These are phyloP conservation scores for Colletotrichum destructivum DNA, from an alignment of 2,329 filamentous ascomycete species.

Conservation along the genomic window DNA sequence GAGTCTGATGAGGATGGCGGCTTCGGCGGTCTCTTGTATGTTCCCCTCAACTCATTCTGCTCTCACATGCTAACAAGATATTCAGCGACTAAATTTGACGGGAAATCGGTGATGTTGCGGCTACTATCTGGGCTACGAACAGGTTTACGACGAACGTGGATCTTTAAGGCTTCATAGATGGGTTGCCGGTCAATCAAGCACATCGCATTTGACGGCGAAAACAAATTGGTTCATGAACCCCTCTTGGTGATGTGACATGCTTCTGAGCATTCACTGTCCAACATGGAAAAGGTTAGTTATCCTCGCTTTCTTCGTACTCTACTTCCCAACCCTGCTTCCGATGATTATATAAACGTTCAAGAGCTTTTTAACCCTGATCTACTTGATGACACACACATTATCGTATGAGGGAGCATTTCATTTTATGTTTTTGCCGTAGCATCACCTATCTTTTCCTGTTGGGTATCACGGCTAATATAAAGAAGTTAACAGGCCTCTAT, in stretches of 20 bases:
- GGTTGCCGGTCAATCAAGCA: constrained; percentile 59
- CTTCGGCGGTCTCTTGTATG: constrained; percentile 86
- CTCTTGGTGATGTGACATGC: constrained; percentile 49
- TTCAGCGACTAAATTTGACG: constrained; percentile 67
- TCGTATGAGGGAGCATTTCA: constrained; percentile 66
- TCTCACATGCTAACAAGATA: constrained; percentile 55
- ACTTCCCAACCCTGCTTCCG: constrained; percentile 50
- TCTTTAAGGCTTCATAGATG: constrained; percentile 64
- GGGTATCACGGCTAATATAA: constrained; percentile 58
- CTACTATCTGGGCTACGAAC: constrained; percentile 59
- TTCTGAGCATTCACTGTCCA: constrained; percentile 28
- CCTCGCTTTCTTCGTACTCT: constrained; percentile 33
- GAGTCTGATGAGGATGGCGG: constrained; percentile 78
- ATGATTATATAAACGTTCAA: constrained; percentile 73
- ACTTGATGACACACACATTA: constrained; percentile 71
- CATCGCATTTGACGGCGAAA: constrained; percentile 49
- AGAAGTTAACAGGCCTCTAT: constrained; percentile 33
- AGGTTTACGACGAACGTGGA: constrained; percentile 60
- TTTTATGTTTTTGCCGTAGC: constrained; percentile 44
- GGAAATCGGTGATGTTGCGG: constrained; percentile 57
- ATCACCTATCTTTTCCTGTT: constrained; percentile 38
- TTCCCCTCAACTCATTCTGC: constrained; percentile 40
- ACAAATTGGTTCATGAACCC: constrained; percentile 19
- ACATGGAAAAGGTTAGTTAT: constrained; percentile 61
- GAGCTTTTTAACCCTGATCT: constrained; percentile 80